Evolutionary conservation across 208 protist species (phyloP), one percentile per base, ranked within the genome.

Genomic region (Leishmania martiniquensis): DNA sequence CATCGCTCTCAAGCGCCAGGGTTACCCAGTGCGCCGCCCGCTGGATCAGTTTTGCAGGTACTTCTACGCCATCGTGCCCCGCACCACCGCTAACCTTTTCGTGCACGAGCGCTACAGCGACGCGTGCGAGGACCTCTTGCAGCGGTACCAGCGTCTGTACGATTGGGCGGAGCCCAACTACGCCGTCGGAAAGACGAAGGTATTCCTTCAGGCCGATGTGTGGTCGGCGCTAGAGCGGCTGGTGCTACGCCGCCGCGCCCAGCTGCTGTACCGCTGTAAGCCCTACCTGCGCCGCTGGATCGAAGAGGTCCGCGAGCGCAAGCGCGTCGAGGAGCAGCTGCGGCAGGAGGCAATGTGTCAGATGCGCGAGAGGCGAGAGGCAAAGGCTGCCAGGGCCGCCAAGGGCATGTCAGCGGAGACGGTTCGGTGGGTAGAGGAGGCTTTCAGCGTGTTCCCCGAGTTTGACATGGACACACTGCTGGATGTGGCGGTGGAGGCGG

Each of bases 1-100:
- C 32, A 97, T 98, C 82, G 84, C 85, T 49, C 86, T 98, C 71
- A 97, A 97, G 86, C 91, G 91, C 34, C 91, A 96, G 80, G 95
- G 95, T 74, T 98, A 96, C 82, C 91, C 92, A 20, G 94, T 97
- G 57, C 89, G 95, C 70, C 90, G 91, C 73, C 59, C 62, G 20
- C 88, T 96, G 73, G 79, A 93, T 75, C 76, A 91, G 72, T 97
- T 98, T 76, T 95, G 83, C 80, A 76, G 77, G 47, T 91, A 92
- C 84, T 97, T 96, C 80, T 90, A 89, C 83, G 78, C 96, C 65
- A 93, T 98, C 77, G 85, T 91, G 76, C 79, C 86, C 25, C 76
- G 60, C 73, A 75, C 67, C 63, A 84, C 87, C 55, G 84, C 70
- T 49, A 66, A 39, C 10, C 62, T 88, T 29, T 89, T 77, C 82